Base-by-base conservation (phyloP, 2,329 filamentous ascomycete genomes). In the Zymoseptoria crescenta region DNA sequence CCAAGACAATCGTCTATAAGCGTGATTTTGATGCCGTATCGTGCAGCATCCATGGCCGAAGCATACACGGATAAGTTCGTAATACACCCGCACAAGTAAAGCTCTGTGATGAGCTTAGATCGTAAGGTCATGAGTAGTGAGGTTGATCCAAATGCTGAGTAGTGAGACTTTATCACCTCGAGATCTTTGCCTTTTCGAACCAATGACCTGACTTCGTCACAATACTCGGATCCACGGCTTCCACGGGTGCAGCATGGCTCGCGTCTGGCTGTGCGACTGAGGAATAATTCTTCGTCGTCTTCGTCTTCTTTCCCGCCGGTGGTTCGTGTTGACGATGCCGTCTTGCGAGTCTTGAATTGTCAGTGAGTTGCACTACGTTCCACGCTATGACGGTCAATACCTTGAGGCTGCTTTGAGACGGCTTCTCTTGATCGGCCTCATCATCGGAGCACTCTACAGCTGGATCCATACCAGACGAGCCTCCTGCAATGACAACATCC, bases 31-130 rank as follows among this genome's bases (percentile, higher is more conserved):
- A 96, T 86, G 4, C 92, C 94, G 73, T 96, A 88, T 20, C 88
- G 84, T 1, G 90, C 92, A 9, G 93, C 94, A 70, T 96, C 94
- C 63, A 96, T 80, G 3, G 91, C 91, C 0, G 93, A 96, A 7
- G 94, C 93, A 70, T 94, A 91, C 52, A 97, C 86, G 30, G 91
- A 92, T 41, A 95, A 79, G 68, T 97, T 96, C 50, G 87, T 89
- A 54, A 96, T 81, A 51, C 88, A 87, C 21, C 94, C 94, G 69
- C 89, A 95, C 24, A 97, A 83, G 74, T 89, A 96, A 10, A 99
- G 78, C 68, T 96, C 89, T 1, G 91, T 96, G 59, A 96, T 85
- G 65, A 96, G 86, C 63, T 86, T 88, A n/a, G 86, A 85, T n/a
- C 92, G 84, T 52, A 97, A 76, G n/a, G 85, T 80, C 54, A 87